Evolutionary conservation across 2,329 filamentous ascomycete species (phyloP).

Genomic region (Penicillium corylophilum): DNA sequence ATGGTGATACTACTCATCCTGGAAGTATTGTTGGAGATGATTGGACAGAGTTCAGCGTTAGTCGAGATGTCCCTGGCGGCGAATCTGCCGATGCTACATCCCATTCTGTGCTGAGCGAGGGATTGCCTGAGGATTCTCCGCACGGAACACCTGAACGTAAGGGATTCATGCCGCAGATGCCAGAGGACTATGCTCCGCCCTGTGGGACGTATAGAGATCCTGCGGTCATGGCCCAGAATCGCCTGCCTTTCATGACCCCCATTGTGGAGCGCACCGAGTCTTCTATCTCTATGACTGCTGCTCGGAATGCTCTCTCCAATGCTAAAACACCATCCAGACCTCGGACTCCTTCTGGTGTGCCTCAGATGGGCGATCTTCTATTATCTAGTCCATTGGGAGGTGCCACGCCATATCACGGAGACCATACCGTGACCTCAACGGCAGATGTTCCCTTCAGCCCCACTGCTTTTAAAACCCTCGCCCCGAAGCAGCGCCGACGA

Average conservation of each 20-base stretch:
- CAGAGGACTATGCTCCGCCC: slow-evolving; percentile 81
- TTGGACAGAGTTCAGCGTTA: slow-evolving; percentile 84
- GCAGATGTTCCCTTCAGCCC: slow-evolving; percentile 41
- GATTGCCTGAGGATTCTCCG: slow-evolving; percentile 31
- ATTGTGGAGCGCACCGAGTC: slow-evolving; percentile 95
- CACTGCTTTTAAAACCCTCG: slow-evolving; percentile 37
- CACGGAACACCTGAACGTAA: slow-evolving; percentile 41
- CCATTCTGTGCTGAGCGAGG: slow-evolving; percentile 24
- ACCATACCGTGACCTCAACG: slow-evolving; percentile 36
- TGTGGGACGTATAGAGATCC: slow-evolving; percentile 79
- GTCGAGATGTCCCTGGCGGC: slow-evolving; percentile 64
- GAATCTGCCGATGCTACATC: slow-evolving; percentile 19
- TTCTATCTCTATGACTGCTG: slow-evolving; percentile 65
- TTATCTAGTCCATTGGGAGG: slow-evolving; percentile 72
- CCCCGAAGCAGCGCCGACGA: slow-evolving; percentile 28
- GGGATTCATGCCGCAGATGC: slow-evolving; percentile 63
- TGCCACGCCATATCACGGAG: slow-evolving; percentile 55
- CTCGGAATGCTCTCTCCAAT: slow-evolving; percentile 58
- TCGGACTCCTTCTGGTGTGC: slow-evolving; percentile 28
- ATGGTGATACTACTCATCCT: slow-evolving; percentile 41
- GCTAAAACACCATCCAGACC: slow-evolving; percentile 76
- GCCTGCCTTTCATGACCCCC: slow-evolving; percentile 96
- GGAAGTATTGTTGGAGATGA: slow-evolving; percentile 65
- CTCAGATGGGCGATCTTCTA: slow-evolving; percentile 49
- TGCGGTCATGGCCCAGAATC: slow-evolving; percentile 77